Conservation (phyloP, 305 asterid genomes). For the Fraxinus sp. region DNA sequence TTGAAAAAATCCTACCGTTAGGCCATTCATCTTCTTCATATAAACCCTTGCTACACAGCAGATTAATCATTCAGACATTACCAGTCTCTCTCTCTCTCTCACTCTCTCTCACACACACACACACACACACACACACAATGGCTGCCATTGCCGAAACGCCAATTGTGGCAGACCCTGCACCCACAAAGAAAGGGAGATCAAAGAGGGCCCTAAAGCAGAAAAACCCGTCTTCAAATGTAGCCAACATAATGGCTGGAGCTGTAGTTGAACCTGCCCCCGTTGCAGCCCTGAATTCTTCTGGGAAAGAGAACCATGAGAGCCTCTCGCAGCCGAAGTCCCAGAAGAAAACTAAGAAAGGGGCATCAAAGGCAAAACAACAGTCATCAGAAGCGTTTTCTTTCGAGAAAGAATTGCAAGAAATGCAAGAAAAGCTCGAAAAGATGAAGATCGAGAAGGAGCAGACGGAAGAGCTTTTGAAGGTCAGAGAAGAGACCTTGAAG, state of each 20-base stretch:
- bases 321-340: conserved; percentile 37
- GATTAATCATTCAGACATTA: not conserved
- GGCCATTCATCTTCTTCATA: not conserved
- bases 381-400: conserved; percentile 36
- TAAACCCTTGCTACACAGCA: not conserved
- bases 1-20: conserved; percentile 38
- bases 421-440: conserved; percentile 75
- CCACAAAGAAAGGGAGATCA: conserved; percentile 51
- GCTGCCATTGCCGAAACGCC: conserved; percentile 48
- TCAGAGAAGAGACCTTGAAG: conserved; percentile 49
- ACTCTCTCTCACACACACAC: not conserved
- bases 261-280: conserved; percentile 36
- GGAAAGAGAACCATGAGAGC: conserved; percentile 57
- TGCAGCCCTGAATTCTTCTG: conserved; percentile 29
- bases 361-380: conserved; percentile 46
- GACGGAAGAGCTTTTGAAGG: conserved; percentile 74
- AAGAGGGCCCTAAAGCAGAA: conserved; percentile 56
- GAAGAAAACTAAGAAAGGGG: conserved; percentile 56
- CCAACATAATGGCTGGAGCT: conserved; percentile 62
- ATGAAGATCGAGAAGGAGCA: conserved; percentile 75
- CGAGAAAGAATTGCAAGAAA: conserved; percentile 69
- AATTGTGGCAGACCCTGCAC: conserved; percentile 31
- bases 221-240: conserved; percentile 45
- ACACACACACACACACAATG: conserved; percentile 17
- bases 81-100: not conserved